Evolutionary conservation across 164 flowering plant genomes (phyloP).

Genomic region (Annona squamosa): DNA sequence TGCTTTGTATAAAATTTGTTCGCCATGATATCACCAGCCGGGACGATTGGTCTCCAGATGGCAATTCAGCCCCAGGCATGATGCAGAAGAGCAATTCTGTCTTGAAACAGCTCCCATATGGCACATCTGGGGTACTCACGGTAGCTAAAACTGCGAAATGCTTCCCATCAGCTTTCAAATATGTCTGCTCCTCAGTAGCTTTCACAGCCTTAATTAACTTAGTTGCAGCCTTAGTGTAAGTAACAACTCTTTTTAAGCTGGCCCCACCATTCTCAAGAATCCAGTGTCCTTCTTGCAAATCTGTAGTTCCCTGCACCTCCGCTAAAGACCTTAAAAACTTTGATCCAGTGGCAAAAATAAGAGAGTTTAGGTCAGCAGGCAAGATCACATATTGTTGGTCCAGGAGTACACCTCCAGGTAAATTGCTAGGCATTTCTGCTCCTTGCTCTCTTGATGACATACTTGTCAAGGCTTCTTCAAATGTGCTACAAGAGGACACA

Average conservation of each 20-base stretch:
- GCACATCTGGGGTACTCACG: conserved; percentile 87
- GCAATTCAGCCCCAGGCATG: conserved; percentile 76
- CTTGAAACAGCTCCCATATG: conserved; percentile 68
- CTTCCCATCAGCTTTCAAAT: conserved; percentile 80
- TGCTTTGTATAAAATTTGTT: conserved; percentile 80
- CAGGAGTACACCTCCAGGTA: conserved; percentile 71
- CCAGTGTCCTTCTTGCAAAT: conserved; percentile 65
- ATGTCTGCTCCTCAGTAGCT: conserved; percentile 80
- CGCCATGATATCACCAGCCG: conserved; percentile 81
- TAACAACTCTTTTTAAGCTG: conserved; percentile 53
- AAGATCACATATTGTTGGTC: conserved; percentile 60
- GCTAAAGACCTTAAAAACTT: conserved; percentile 40
- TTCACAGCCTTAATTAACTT: conserved; percentile 71
- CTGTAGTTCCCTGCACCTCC: conserved; percentile 71
- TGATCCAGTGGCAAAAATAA: conserved; percentile 69
- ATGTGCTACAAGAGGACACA: conserved; percentile 32
- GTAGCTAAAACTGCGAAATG: conserved; percentile 53
- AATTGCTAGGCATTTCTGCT: conserved; percentile 52
- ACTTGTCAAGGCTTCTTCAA: conserved; percentile 55
- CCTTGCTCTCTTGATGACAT: conserved; percentile 55
- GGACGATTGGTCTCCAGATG: conserved; percentile 67
- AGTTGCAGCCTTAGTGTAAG: conserved; percentile 60
- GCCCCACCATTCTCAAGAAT: conserved; percentile 53
- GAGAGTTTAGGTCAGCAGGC: conserved; percentile 59
- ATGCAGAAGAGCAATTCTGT: conserved; percentile 72